Percentiles rank a stretch among this genome's conserved stretches.
These are phyloP conservation scores for Didymellaceae sp. DNA, from an alignment of 2,329 filamentous ascomycete species.

Conservation along the genomic window DNA sequence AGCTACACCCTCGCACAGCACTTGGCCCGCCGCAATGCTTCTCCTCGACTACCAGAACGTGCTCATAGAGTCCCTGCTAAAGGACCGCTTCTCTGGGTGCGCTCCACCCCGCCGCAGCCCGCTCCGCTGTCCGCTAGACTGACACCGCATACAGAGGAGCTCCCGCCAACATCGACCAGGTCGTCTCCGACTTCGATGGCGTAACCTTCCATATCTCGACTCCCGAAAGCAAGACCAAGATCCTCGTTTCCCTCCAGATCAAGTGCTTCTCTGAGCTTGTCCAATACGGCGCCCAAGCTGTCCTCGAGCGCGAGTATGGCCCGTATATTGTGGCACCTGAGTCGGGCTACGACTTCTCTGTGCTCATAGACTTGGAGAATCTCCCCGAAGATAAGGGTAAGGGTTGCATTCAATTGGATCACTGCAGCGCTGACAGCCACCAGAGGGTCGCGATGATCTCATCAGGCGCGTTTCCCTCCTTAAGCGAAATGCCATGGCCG, in stretches of 20 bases:
- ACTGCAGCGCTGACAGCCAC: constrained; percentile 25
- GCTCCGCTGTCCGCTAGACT: constrained; percentile 44
- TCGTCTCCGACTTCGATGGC: constrained; percentile 98
- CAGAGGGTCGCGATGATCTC: constrained; percentile 84
- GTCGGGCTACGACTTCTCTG: constrained; percentile 93
- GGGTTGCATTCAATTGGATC: background rate
- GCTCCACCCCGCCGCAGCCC: constrained; percentile 38
- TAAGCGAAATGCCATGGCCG: constrained; percentile 98
- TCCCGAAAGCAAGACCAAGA: constrained; percentile 90
- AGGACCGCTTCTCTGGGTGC: constrained; percentile 90
- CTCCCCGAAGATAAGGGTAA: constrained; percentile 80
- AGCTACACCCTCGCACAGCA: constrained; percentile 15
- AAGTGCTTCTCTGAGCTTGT: constrained; percentile 94
- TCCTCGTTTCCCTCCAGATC: constrained; percentile 92
- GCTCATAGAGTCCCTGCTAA: constrained; percentile 93
- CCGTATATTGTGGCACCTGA: constrained; percentile 87
- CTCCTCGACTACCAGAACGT: constrained; percentile 99
- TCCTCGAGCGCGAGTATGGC: constrained; percentile 94
- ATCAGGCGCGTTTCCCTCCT: constrained; percentile 86
- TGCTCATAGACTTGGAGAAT: constrained; percentile 85
- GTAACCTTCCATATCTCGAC: constrained; percentile 99
- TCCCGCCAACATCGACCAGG: constrained; percentile 92
- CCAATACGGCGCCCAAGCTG: constrained; percentile 88
- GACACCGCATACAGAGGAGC: constrained; percentile 69
- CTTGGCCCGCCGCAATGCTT: constrained; percentile 65